phyloP scores from a whole-genome alignment of 2,329 filamentous ascomycete species.

The Microcyclosporella mali region DNA sequence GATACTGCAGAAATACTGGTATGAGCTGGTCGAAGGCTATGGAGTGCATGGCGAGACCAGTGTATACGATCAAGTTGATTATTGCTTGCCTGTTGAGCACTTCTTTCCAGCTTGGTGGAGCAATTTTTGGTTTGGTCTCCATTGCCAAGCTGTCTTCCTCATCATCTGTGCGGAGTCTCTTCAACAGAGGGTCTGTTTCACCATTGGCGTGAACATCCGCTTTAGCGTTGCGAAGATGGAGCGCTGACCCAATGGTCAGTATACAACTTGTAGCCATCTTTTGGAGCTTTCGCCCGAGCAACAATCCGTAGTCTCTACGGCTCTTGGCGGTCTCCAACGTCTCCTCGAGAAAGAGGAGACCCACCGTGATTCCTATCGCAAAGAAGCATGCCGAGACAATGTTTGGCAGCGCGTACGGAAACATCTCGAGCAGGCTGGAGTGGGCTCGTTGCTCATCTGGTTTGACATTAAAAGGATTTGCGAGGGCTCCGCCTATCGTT shows the following conservation, averaged over 20 bases:
- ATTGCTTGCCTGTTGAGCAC: conserved; percentile 69
- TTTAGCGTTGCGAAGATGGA: conserved; percentile 8
- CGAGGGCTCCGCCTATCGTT: conserved; percentile 78
- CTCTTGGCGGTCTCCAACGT: conserved; percentile 68
- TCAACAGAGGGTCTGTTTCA: conserved; percentile 26
- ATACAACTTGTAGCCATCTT: conserved; percentile 15
- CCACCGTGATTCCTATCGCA: conserved; percentile 65
- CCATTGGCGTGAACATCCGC: conserved; percentile 5
- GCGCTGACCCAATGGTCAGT: conserved; percentile 13
- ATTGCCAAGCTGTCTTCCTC: conserved; percentile 12
- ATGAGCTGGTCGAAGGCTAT: conserved; percentile 41
- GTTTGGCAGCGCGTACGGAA: conserved; percentile 81
- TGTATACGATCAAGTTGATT: conserved; percentile 71
- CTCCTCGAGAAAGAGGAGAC: conserved; percentile 77
- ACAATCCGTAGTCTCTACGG: conserved; percentile 66
- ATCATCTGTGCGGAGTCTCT: conserved; percentile 16
- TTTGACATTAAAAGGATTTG: conserved; percentile 69
- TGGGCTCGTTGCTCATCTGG: conserved; percentile 43
- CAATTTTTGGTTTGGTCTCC: conserved; percentile 18
- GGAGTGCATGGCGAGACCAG: conserved; percentile 49
- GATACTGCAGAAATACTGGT: conserved; percentile 81
- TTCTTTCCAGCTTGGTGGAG: conserved; percentile 47
- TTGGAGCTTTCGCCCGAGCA: conserved; percentile 62
- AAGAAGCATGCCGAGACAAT: conserved; percentile 72
- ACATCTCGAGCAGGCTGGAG: conserved; percentile 64